Percentiles rank a stretch among this genome's conserved stretches.
These are phyloP conservation scores for Botrytis fragariae DNA, from an alignment of 2,329 filamentous ascomycete species.

Conservation along the genomic window DNA sequence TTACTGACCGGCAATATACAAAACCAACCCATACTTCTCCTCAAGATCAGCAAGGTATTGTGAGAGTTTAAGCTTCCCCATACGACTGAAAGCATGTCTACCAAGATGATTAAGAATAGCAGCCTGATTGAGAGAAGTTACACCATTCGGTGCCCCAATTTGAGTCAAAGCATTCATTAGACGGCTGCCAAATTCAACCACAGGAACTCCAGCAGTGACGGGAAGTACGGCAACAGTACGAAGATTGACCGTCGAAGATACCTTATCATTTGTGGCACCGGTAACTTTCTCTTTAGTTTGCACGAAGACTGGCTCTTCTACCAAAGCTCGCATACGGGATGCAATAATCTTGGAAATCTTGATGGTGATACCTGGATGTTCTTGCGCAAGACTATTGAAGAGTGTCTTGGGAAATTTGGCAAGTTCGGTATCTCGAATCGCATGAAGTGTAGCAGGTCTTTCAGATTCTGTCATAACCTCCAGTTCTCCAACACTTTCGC, in stretches of 20 bases:
- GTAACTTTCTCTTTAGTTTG: slow-evolving; percentile 61
- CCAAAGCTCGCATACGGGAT: slow-evolving; percentile 83
- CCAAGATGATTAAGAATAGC: slow-evolving; percentile 93
- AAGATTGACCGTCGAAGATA: slow-evolving; percentile 85
- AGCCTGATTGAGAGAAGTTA: slow-evolving; percentile 88
- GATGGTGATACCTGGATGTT: slow-evolving; percentile 97
- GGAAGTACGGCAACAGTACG: slow-evolving; percentile 90
- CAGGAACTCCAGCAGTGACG: slow-evolving; percentile 85
- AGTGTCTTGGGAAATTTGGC: slow-evolving; percentile 94
- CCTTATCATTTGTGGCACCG: slow-evolving; percentile 59
- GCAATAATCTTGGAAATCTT: slow-evolving; percentile 99
- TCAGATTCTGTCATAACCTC: slow-evolving; percentile 94
- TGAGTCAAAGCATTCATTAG: slow-evolving; percentile 85
- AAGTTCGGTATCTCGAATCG: slow-evolving; percentile 93
- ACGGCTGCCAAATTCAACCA: slow-evolving; percentile 90
- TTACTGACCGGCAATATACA: slow-evolving; percentile 79
- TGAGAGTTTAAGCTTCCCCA: slow-evolving; percentile 93
- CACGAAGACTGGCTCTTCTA: slow-evolving; percentile 74
- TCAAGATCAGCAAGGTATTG: slow-evolving; percentile 96
- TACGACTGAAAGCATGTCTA: slow-evolving; percentile 92
- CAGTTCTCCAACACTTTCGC: slow-evolving; percentile 94
- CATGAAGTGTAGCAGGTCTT: slow-evolving; percentile 87
- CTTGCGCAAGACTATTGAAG: slow-evolving; percentile 95
- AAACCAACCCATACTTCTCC: slow-evolving; percentile 91
- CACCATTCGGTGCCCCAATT: slow-evolving; percentile 84